phyloP scores from a whole-genome alignment of 208 protist species.

The Acanthamoeba culbertsoni region DNA sequence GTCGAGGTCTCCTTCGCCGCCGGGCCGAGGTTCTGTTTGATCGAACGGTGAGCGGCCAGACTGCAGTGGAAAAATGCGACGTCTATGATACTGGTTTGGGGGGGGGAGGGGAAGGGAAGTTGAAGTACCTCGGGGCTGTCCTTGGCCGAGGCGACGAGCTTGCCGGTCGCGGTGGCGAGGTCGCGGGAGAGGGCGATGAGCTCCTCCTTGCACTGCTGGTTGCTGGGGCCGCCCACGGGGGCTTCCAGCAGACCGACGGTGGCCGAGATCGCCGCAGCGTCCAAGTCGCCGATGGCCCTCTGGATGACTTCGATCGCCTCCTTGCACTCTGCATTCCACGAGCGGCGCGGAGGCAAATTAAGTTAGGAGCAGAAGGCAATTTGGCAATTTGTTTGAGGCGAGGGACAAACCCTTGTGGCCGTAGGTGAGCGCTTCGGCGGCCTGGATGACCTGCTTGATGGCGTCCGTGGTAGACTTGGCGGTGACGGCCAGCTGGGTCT shows the following conservation, averaged over 20 bases:
- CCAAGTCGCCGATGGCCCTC: constrained; percentile 71
- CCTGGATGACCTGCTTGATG: constrained; percentile 60
- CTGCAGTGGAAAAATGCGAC: not conserved
- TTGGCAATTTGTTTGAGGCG: not conserved
- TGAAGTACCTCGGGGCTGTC: constrained; percentile 53
- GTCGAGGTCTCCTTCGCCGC: constrained; percentile 66
- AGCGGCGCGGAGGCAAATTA: not conserved
- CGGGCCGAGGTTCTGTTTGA: constrained; percentile 61
- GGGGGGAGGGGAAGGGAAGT: constrained; percentile 21
- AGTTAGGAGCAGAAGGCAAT: not conserved
- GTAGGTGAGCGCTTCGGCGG: constrained; percentile 53
- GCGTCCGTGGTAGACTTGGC: constrained; percentile 57
- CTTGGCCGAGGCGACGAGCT: constrained; percentile 62
- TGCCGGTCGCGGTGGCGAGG: constrained; percentile 5
- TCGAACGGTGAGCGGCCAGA: not conserved
- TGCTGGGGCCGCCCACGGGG: constrained; percentile 46
- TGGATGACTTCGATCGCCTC: constrained; percentile 75
- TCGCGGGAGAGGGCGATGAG: constrained; percentile 55
- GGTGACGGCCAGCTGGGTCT: constrained; percentile 50
- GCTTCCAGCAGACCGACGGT: constrained; percentile 72
- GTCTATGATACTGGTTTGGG: not conserved
- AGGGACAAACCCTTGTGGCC: constrained; percentile 57
- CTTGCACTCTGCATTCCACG: constrained; percentile 52
- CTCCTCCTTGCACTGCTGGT: constrained; percentile 61
- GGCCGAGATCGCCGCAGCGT: constrained; percentile 72